Percentiles rank a stretch among this genome's conserved stretches.
These are phyloP conservation scores for Trametes versicolor DNA, from an alignment of 1,284 basidiomycete genomes.

Conservation along the genomic window DNA sequence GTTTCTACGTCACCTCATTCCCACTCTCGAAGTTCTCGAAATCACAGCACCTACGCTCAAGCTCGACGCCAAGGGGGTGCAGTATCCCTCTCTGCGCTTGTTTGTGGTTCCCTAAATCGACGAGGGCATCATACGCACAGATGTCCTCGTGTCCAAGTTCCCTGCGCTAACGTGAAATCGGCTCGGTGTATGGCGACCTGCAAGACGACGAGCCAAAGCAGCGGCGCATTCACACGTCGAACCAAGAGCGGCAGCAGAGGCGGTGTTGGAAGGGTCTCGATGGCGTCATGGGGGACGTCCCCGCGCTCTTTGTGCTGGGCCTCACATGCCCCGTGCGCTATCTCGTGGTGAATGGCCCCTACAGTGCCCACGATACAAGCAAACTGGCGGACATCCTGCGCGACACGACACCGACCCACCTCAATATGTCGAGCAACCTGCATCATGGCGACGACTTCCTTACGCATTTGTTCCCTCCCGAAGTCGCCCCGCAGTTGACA, in stretches of 20 bases:
- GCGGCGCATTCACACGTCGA: neutral
- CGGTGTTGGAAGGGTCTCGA: neutral
- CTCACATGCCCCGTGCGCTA: neutral
- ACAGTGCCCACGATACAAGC: neutral
- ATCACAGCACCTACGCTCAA: neutral
- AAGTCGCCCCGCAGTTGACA: neutral
- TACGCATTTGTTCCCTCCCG: neutral
- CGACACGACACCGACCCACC: too few species aligned
- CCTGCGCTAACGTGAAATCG: slow-evolving; percentile 1
- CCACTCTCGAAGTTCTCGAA: neutral
- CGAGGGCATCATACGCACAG: neutral
- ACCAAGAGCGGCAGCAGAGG: neutral
- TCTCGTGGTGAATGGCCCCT: neutral
- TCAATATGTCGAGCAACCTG: too few species aligned
- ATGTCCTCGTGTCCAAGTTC: slow-evolving; percentile 4
- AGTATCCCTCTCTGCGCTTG: slow-evolving; percentile 2
- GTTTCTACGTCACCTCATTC: neutral
- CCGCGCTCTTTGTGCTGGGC: neutral
- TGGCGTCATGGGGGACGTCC: neutral
- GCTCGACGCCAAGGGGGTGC: neutral
- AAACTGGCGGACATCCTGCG: neutral
- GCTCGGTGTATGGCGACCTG: neutral
- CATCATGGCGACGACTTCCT: neutral
- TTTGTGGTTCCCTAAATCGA: neutral
- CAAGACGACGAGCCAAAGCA: too few species aligned